Conservation (phyloP, 2,329 filamentous ascomycete genomes). For the Monascus ruber region DNA sequence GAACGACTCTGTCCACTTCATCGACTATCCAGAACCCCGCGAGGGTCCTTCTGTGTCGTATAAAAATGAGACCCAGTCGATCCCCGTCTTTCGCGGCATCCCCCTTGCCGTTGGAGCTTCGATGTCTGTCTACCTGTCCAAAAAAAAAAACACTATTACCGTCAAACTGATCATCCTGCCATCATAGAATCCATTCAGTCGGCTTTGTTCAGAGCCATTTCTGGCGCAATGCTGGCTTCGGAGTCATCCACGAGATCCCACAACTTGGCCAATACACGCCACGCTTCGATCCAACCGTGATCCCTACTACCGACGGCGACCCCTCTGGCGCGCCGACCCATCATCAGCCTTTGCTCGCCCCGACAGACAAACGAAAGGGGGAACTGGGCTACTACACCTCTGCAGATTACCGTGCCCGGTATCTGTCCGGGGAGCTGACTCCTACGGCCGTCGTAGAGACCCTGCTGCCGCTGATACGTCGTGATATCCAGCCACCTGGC, state of each 20-base stretch:
- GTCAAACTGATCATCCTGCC: constrained; percentile 1
- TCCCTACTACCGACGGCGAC: constrained; percentile 24
- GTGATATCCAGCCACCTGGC: constrained; percentile 42
- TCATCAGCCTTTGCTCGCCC: constrained; percentile 13
- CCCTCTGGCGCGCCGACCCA: constrained; percentile 5
- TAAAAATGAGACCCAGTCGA: constrained; percentile 43
- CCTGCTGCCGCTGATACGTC: constrained; percentile 58
- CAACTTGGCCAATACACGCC: constrained; percentile 43
- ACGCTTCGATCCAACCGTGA: constrained; percentile 48
- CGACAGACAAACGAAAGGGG: constrained; percentile 23
- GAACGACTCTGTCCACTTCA: constrained; percentile 11
- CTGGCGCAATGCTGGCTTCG: constrained; percentile 62
- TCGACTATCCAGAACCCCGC: constrained; percentile 27
- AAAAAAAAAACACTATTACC: constrained; percentile 1
- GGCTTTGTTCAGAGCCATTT: constrained; percentile 51
- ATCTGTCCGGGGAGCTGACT: constrained; percentile 57
- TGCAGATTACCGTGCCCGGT: constrained; percentile 66
- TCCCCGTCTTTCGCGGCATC: constrained; percentile 59
- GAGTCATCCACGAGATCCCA: constrained; percentile 42
- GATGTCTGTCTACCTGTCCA: constrained; percentile 38
- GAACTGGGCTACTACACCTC: constrained; percentile 52
- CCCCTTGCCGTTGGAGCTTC: constrained; percentile 51
- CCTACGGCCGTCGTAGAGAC: constrained; percentile 61
- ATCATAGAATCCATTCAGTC: constrained; percentile 45
- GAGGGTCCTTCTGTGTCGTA: constrained; percentile 35